phyloP scores from a whole-genome alignment of 2,329 filamentous ascomycete species.

The Pseudogymnoascus sp. region DNA sequence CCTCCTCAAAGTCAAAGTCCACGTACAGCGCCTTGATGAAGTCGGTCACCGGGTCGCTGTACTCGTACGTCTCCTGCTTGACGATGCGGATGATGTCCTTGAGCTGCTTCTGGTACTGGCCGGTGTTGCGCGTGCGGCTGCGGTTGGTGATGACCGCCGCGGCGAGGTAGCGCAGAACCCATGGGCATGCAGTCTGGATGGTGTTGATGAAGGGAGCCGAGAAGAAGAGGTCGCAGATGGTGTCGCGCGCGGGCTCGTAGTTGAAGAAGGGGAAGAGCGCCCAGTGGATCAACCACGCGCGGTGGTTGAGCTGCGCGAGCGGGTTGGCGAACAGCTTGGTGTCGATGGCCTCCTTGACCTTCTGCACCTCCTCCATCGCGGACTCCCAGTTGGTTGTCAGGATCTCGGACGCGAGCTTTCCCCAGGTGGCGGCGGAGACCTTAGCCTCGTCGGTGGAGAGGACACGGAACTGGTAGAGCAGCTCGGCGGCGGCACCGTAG shows the following conservation, averaged over 20 bases:
- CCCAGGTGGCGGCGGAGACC: conserved; percentile 92
- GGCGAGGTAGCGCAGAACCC: conserved; percentile 89
- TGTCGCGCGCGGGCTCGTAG: conserved; percentile 83
- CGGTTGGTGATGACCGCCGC: conserved; percentile 94
- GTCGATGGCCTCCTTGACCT: conserved; percentile 88
- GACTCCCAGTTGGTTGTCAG: conserved; percentile 91
- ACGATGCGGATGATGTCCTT: conserved; percentile 96
- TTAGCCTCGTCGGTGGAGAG: conserved; percentile 98
- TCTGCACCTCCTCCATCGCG: conserved; percentile 82
- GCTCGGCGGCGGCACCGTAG: conserved; percentile 81
- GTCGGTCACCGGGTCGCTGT: conserved; percentile 89
- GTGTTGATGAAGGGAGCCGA: conserved; percentile 98
- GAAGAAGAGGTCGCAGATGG: conserved; percentile 93
- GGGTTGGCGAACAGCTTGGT: conserved; percentile 94
- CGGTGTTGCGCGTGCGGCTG: conserved; percentile 69
- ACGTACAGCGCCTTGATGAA: conserved; percentile 96
- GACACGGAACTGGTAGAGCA: conserved; percentile 96
- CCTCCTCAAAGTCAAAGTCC: conserved; percentile 94
- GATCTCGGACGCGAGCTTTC: conserved; percentile 94
- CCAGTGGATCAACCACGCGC: conserved; percentile 98
- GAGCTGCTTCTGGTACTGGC: conserved; percentile 92
- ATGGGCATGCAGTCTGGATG: conserved; percentile 95
- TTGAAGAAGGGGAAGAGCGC: conserved; percentile 98
- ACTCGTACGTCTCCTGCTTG: conserved; percentile 95
- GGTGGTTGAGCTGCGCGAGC: conserved; percentile 88